Conservation (phyloP, 768 basidiomycete genomes). For the Leucocoprinus leucothites region DNA sequence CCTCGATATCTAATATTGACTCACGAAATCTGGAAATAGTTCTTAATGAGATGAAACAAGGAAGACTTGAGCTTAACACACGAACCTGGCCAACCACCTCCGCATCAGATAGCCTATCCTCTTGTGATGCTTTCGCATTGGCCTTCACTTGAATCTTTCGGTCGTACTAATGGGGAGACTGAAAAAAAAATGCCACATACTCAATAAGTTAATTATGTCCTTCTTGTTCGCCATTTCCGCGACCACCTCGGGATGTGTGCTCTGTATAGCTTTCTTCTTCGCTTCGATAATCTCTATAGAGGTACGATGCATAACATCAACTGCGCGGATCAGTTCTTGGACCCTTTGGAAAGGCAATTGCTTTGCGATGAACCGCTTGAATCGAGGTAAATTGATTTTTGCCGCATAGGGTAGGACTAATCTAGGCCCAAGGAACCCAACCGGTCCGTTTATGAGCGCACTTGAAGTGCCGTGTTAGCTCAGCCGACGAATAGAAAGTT, state of each 20-base stretch:
- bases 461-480: neutral
- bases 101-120: conserved; percentile 28
- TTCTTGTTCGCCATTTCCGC: conserved; percentile 36
- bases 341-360: conserved; percentile 28
- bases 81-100: conserved; percentile 30
- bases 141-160: conserved; percentile 25
- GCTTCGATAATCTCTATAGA: conserved; percentile 32
- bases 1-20: too few relatives aligned
- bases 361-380: conserved; percentile 32
- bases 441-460: conserved; percentile 10
- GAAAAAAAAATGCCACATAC: conserved; percentile 24
- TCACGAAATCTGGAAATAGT: too few relatives aligned
- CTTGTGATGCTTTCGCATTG: conserved; percentile 27
- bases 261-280: conserved; percentile 32
- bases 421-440: conserved; percentile 16
- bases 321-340: conserved; percentile 25
- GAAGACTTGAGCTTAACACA: neutral
- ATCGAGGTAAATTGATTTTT: conserved; percentile 22
- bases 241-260: conserved; percentile 29
- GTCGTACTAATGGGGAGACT: neutral
- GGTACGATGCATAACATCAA: conserved; percentile 32
- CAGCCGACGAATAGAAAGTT: neutral
- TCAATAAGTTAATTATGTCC: conserved; percentile 44
- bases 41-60: neutral
- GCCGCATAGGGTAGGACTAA: conserved; percentile 15